Evolutionary conservation across 2,329 filamentous ascomycete species (phyloP).

Genomic region (Lomentospora prolificans): DNA sequence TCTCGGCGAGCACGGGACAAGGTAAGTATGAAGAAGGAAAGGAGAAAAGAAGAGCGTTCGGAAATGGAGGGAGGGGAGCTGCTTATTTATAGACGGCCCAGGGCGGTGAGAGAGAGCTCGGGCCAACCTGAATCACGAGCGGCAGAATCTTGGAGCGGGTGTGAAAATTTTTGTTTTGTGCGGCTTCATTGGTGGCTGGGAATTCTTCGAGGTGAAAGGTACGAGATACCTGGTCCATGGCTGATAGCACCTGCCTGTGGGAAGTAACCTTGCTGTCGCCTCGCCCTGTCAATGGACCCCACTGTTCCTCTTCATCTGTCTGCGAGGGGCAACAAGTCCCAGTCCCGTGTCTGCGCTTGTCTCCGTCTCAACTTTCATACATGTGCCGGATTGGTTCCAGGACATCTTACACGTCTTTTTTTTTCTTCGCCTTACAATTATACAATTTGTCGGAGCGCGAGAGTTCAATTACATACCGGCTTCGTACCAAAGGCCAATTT

Average conservation of each 20-base stretch:
- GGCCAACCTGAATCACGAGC: not conserved
- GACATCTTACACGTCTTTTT: too few species aligned
- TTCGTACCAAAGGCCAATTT: not conserved
- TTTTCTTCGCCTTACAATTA: not conserved
- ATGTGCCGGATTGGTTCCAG: not conserved
- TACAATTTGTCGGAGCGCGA: not conserved
- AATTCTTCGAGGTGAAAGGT: too few species aligned
- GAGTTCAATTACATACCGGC: not conserved
- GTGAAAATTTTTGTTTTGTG: not conserved
- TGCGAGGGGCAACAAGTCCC: not conserved
- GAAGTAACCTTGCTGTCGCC: not conserved
- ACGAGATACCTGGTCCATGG: not conserved
- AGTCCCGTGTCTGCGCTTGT: not conserved
- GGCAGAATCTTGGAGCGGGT: not conserved
- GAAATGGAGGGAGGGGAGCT: not conserved
- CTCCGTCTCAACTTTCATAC: not conserved
- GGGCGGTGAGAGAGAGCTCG: slow-evolving; percentile 1
- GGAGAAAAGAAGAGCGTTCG: slow-evolving; percentile 15
- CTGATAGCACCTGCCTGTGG: not conserved
- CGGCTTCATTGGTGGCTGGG: not conserved
- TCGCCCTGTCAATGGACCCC: not conserved
- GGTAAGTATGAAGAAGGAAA: slow-evolving; percentile 41
- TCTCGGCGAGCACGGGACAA: slow-evolving; percentile 30
- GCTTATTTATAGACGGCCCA: not conserved
- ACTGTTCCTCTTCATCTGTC: not conserved